phyloP scores from a whole-genome alignment of 2,329 filamentous ascomycete species.

The Clarireedia monteithiana region DNA sequence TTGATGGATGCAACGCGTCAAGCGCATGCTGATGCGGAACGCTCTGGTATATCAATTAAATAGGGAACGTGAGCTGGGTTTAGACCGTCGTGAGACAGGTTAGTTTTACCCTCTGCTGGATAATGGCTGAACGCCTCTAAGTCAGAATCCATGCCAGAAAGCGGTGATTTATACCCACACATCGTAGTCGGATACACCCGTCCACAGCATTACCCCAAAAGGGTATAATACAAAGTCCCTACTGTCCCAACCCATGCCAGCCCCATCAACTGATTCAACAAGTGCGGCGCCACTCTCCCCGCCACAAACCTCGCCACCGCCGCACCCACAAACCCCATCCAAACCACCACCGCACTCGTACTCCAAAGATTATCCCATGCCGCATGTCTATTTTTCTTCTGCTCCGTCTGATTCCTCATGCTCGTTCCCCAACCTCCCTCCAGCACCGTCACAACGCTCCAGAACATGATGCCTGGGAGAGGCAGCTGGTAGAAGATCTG shows the following conservation, averaged over 20 bases:
- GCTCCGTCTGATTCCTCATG: constrained; percentile 28
- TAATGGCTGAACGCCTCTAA: too few relatives aligned
- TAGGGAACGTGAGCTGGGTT: too few relatives aligned
- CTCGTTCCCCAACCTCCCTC: constrained; percentile 31
- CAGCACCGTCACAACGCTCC: constrained; percentile 30
- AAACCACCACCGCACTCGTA: constrained; percentile 11
- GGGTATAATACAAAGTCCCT: constrained; percentile 7
- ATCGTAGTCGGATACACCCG: too few relatives aligned
- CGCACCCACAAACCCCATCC: constrained; percentile 16
- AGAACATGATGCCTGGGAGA: constrained; percentile 30
- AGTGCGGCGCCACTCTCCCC: constrained; percentile 1
- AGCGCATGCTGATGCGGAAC: too few relatives aligned
- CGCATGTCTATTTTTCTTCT: constrained; percentile 15
- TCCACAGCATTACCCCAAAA: neutral
- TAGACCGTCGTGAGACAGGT: too few relatives aligned
- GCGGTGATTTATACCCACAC: too few relatives aligned
- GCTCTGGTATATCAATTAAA: too few relatives aligned
- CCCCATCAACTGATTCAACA: constrained; percentile 11
- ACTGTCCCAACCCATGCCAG: constrained; percentile 3
- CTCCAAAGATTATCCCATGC: constrained; percentile 13
- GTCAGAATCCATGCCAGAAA: too few relatives aligned
- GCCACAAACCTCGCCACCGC: constrained; percentile 8
- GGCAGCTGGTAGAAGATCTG: constrained; percentile 30
- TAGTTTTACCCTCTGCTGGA: too few relatives aligned
- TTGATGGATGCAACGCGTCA: too few relatives aligned